Base-by-base conservation (phyloP, 2,329 filamentous ascomycete genomes). In the Verticillium nonalfalfae region DNA sequence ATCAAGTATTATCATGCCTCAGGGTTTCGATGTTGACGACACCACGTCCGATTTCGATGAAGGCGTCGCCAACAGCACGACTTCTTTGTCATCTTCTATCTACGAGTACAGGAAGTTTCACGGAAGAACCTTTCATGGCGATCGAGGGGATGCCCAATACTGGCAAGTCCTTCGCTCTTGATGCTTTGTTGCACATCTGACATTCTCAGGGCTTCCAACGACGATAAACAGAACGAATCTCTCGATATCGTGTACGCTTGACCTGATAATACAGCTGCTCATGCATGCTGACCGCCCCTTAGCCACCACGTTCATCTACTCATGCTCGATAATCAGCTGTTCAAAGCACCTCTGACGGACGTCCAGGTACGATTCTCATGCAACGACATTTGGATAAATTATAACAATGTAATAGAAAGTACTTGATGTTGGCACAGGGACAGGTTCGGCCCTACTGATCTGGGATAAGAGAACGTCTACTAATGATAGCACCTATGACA, bases 81-180 rank as follows among this genome's bases (percentile, higher is more conserved):
- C n/a, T n/a, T n/a, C n/a, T n/a, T n/a, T n/a, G n/a, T n/a, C n/a
- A n/a, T n/a, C n/a, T n/a, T n/a, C n/a, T n/a, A n/a, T n/a, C n/a
- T n/a, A n/a, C n/a, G n/a, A n/a, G n/a, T n/a, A n/a, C 62, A 66
- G 71, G 15, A 69, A 66, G 7, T 64, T 73, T 39, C 62, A 72
- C 33, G 72, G 72, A 15, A 64, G 72, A 7, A 71, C 69, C 4
- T 73, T 68, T 57, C 72, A 73, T 60, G 68, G 65, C 60, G 70
- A 71, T n/a, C 58, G 65, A 4, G 68, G 68, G 5, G 65, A 64
- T 45, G 66, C 66, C 39, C 62, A 67, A 40, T 70, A 71, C 60
- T 73, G 71, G 70, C 64, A 56, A 6, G 35, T 2, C 15, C 4
- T 4, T 39, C n/a, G n/a, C n/a, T n/a, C n/a, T n/a, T n/a, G n/a